Percentiles rank a stretch among this genome's conserved stretches.
Evolutionary conservation across 306 rosid species (phyloP).

Genomic region (Ormosia semicastrata): DNA sequence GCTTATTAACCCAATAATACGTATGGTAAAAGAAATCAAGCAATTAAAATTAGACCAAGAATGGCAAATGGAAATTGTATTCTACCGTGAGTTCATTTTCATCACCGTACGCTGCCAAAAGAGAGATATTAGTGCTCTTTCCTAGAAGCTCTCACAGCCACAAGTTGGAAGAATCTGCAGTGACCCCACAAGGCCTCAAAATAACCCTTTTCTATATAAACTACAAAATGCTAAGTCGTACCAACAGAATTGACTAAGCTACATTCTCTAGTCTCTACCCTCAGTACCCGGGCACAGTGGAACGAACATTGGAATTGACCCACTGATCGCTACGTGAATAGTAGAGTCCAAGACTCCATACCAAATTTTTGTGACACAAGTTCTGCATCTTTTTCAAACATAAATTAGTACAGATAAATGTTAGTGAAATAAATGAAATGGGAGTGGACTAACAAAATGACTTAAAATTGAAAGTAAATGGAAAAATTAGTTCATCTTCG

Average conservation of each 20-base stretch:
- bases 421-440: not conserved
- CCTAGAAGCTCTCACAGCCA: not conserved
- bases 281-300: not conserved
- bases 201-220: not conserved
- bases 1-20: not conserved
- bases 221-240: not conserved
- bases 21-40: not conserved
- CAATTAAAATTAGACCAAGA: not conserved
- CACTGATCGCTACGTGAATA: not conserved
- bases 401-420: not conserved
- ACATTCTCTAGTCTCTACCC: not conserved
- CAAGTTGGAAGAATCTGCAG: not conserved
- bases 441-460: not conserved
- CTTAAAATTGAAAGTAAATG: not conserved
- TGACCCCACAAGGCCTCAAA: conserved; percentile 12
- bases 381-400: not conserved
- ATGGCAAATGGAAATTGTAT: not conserved
- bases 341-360: not conserved
- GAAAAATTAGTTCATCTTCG: not conserved
- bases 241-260: not conserved
- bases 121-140: not conserved
- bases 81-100: not conserved
- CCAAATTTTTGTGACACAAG: not conserved
- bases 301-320: not conserved
- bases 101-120: not conserved